Conservation (phyloP, 805 yeast species). For the Kodamaea sagamina region DNA sequence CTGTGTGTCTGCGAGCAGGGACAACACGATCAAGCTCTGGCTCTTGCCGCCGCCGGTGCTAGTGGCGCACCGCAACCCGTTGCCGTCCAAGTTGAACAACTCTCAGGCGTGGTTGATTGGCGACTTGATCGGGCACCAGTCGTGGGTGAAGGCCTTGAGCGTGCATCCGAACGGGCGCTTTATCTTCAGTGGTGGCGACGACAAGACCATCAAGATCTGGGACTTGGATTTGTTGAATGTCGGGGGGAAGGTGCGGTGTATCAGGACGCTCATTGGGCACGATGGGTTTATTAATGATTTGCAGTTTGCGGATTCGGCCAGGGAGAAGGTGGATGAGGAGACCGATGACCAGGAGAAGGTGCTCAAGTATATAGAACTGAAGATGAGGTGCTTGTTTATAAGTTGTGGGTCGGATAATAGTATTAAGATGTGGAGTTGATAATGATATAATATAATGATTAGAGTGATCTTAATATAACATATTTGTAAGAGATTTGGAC, state of each 20-base stretch:
- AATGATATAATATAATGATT: no score
- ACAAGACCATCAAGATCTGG: constrained; percentile 76
- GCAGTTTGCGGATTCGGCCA: constrained; percentile 50
- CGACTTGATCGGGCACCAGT: constrained; percentile 71
- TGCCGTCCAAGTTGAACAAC: constrained; percentile 51
- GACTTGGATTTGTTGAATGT: constrained; percentile 49
- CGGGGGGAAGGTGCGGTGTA: constrained; percentile 46
- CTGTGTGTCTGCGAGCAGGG: constrained; percentile 79
- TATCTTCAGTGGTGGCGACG: constrained; percentile 76
- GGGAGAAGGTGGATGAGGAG: constrained; percentile 13
- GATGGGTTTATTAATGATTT: constrained; percentile 75
- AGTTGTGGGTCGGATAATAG: constrained; percentile 65
- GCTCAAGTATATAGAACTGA: constrained; percentile 37
- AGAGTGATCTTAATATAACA: no score
- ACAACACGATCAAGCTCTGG: constrained; percentile 76
- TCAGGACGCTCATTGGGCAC: constrained; percentile 58
- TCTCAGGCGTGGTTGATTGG: constrained; percentile 62
- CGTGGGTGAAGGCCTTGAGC: constrained; percentile 76
- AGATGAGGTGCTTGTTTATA: constrained; percentile 62
- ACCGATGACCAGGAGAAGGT: constrained; percentile 17
- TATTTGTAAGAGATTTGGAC: no score
- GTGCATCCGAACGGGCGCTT: constrained; percentile 78
- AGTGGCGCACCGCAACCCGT: constrained; percentile 55
- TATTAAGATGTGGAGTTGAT: constrained; percentile 56
- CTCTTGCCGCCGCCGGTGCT: constrained; percentile 64